Conservation (phyloP, 2,329 filamentous ascomycete genomes). For the Fusarium burgessii region DNA sequence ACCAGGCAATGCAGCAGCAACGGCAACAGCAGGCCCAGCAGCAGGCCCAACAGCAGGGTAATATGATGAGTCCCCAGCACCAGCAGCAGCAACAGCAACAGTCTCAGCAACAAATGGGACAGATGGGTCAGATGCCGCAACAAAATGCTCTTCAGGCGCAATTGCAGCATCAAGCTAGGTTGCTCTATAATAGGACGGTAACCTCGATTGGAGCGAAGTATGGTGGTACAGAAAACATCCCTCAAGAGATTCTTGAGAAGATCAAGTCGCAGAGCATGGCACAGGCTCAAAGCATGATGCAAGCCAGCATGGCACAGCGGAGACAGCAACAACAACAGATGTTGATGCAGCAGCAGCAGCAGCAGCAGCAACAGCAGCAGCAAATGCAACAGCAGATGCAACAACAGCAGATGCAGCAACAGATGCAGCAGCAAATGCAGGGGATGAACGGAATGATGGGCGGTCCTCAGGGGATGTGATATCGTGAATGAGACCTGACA, state of each 20-base stretch:
- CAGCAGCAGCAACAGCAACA: slow-evolving; percentile 51
- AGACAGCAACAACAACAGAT: slow-evolving; percentile 50
- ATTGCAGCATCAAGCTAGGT: slow-evolving; percentile 50
- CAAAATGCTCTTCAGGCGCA: slow-evolving; percentile 49
- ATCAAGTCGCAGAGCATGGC: slow-evolving; percentile 58
- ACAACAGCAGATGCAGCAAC: slow-evolving; percentile 44
- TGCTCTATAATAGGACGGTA: slow-evolving; percentile 57
- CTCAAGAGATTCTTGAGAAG: slow-evolving; percentile 58
- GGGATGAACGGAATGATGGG: slow-evolving; percentile 63
- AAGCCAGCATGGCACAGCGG: slow-evolving; percentile 50
- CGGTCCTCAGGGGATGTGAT: slow-evolving; percentile 61
- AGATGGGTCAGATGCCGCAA: slow-evolving; percentile 49
- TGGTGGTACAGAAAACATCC: slow-evolving; percentile 59
- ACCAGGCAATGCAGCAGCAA: slow-evolving; percentile 55
- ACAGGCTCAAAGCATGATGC: slow-evolving; percentile 54
- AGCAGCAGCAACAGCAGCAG: slow-evolving; percentile 47
- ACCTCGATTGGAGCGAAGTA: slow-evolving; percentile 50
- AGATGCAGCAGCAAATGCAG: slow-evolving; percentile 45
- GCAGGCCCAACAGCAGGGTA: slow-evolving; percentile 52
- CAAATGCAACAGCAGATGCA: slow-evolving; percentile 43
- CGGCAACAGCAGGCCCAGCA: slow-evolving; percentile 52
- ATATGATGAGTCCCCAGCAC: slow-evolving; percentile 57
- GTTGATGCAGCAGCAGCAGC: slow-evolving; percentile 49
- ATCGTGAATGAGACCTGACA: background rate
- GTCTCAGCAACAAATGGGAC: slow-evolving; percentile 50